A percentile compares a stretch with the other conserved stretches of the same genome.
phyloP scores from a whole-genome alignment of 345 rosid genomes.

The Aegle marmelos region DNA sequence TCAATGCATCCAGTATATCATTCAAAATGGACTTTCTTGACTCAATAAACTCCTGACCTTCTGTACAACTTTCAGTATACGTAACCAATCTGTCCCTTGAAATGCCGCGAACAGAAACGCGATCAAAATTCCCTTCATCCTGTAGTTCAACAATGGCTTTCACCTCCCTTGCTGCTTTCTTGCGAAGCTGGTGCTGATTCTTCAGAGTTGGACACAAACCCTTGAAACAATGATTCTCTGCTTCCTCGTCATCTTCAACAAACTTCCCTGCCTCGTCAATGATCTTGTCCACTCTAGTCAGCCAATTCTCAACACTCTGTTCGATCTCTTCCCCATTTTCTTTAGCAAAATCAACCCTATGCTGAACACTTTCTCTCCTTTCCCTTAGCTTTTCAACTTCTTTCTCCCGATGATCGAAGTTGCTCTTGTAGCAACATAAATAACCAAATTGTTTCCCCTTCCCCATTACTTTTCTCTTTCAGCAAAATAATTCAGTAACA shows the following conservation, averaged over 20 bases:
- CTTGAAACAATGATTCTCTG: not conserved
- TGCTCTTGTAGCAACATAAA: not conserved
- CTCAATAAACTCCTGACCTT: conserved; percentile 3
- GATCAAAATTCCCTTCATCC: not conserved
- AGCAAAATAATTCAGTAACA: too few species aligned
- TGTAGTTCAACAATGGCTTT: not conserved
- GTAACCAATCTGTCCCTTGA: too few species aligned
- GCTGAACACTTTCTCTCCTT: not conserved
- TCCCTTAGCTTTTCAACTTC: not conserved
- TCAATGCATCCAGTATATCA: not conserved
- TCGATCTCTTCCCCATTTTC: not conserved
- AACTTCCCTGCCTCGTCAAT: not conserved
- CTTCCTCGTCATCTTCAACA: not conserved
- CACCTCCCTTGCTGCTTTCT: not conserved
- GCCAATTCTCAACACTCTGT: not conserved
- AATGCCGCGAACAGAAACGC: not conserved
- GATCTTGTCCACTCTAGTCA: not conserved
- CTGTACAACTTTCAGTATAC: too few species aligned
- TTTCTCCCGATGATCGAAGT: not conserved
- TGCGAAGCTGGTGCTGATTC: conserved; percentile 8
- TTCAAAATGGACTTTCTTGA: conserved; percentile 13
- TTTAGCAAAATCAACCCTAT: not conserved
- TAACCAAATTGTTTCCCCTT: not conserved
- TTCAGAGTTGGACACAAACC: conserved; percentile 7
- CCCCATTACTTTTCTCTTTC: too few species aligned